These are phyloP conservation scores for Hysterangium stoloniferum DNA, from an alignment of 768 basidiomycete species.

Conservation along the genomic window DNA sequence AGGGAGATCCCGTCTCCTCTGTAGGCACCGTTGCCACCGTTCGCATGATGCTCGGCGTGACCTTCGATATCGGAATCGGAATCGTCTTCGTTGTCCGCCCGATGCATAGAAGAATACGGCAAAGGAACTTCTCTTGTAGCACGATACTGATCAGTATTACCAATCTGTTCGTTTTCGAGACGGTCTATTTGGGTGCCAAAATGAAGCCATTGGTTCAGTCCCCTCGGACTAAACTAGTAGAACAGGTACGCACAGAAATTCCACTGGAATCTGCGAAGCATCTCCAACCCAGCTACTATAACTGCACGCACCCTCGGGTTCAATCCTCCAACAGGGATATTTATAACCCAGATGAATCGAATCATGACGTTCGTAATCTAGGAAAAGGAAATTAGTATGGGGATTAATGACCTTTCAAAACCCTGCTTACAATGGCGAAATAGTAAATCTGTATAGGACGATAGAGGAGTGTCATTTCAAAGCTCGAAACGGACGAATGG, in stretches of 20 bases:
- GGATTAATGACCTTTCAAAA: no score
- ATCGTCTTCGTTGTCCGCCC: no score
- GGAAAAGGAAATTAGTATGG: no score
- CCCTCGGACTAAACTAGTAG: no score
- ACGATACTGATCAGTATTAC: constrained; percentile 90
- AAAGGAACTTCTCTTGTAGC: constrained; percentile 79
- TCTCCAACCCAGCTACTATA: constrained; percentile 63
- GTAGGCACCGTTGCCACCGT: no score
- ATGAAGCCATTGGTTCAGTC: no score
- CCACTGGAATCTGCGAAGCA: constrained; percentile 81
- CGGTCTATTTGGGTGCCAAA: constrained; percentile 47
- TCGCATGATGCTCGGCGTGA: constrained; percentile 24
- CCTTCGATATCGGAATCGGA: constrained; percentile 37
- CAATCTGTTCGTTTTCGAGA: constrained; percentile 85
- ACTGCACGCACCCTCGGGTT: constrained; percentile 52
- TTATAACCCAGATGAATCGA: constrained; percentile 79
- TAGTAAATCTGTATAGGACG: constrained; percentile 66
- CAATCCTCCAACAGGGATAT: constrained; percentile 49
- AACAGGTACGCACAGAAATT: constrained; percentile 64
- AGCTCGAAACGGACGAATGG: not conserved
- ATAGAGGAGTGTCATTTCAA: not conserved
- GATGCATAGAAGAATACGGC: constrained; percentile 59
- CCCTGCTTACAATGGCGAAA: constrained; percentile 61
- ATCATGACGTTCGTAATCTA: constrained; percentile 66
- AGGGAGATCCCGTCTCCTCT: no score